Conservation (phyloP, 1,284 basidiomycete species). For the Cutaneotrichosporon cutaneum region DNA sequence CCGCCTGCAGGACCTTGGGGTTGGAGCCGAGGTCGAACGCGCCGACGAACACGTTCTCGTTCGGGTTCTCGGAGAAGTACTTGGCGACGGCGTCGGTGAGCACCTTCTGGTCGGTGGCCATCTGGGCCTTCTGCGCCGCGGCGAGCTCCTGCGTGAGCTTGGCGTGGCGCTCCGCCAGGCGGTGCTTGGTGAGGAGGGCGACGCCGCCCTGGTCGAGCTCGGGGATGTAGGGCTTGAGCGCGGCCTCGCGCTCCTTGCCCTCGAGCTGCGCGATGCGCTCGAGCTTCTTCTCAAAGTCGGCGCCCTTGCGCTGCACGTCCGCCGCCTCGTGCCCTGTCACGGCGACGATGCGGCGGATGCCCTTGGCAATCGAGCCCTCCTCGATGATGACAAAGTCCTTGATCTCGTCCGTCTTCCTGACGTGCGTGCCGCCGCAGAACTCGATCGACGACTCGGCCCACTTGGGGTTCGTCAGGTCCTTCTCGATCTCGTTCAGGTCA, state of each 20-base stretch:
- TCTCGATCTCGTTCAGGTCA: constrained; percentile 78
- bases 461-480: constrained; percentile 81
- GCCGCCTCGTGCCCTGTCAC: constrained; percentile 93
- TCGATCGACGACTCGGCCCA: constrained; percentile 91
- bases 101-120: constrained; percentile 73
- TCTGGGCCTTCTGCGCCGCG: constrained; percentile 78
- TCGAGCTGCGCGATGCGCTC: constrained; percentile 63
- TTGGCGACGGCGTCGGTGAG: constrained; percentile 67
- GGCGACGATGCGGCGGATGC: constrained; percentile 89
- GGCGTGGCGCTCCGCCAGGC: constrained; percentile 72
- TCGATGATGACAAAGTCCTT: constrained; percentile 92
- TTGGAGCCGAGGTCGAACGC: constrained; percentile 65
- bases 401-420: constrained; percentile 91
- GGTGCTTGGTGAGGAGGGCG: constrained; percentile 76
- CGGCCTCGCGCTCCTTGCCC: constrained; percentile 81
- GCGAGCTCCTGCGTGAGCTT: constrained; percentile 78
- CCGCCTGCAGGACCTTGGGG: constrained; percentile 63
- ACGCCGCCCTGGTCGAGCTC: constrained; percentile 89
- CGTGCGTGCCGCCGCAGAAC: constrained; percentile 99
- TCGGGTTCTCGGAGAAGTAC: constrained; percentile 74
- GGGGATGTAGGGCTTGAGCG: constrained; percentile 78
- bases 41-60: constrained; percentile 67
- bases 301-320: constrained; percentile 70
- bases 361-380: constrained; percentile 97
- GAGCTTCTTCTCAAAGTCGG: constrained; percentile 65